A percentile compares a stretch with the other conserved stretches of the same genome.
Conservation (phyloP, 108 stramenopile species). For the Stephanodiscus minutulus region DNA sequence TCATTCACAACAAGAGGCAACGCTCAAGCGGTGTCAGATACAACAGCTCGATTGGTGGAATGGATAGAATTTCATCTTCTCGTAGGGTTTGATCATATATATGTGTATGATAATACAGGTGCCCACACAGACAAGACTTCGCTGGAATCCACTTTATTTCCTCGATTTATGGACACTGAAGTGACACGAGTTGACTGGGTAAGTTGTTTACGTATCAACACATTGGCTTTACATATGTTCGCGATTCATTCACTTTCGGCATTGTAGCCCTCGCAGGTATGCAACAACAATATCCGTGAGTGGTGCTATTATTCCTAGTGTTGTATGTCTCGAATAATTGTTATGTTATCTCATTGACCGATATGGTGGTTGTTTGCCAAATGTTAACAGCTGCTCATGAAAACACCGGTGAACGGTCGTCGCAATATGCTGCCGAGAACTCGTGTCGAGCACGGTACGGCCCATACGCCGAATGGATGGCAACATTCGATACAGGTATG, state of each 20-base stretch:
- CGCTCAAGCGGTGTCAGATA: conserved; percentile 54
- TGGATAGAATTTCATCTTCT: conserved; percentile 85
- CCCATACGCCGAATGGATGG: conserved; percentile 76
- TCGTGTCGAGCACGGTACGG: conserved; percentile 73
- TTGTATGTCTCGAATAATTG: neutral
- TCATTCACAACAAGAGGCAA: conserved; percentile 67
- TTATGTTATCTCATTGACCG: neutral
- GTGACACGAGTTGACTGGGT: conserved; percentile 56
- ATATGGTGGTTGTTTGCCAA: neutral
- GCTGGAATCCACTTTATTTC: conserved; percentile 33
- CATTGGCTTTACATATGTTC: neutral
- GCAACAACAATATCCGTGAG: conserved; percentile 69
- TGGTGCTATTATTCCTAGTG: neutral
- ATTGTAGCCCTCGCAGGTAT: conserved; percentile 38
- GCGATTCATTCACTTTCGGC: neutral
- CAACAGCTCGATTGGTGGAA: conserved; percentile 58
- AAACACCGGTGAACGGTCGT: conserved; percentile 72
- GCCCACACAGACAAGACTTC: conserved; percentile 38
- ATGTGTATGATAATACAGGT: conserved; percentile 51
- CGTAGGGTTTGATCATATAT: conserved; percentile 61
- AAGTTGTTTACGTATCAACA: neutral
- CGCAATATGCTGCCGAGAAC: conserved; percentile 79
- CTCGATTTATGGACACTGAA: conserved; percentile 41
- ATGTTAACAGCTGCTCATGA: conserved; percentile 50
- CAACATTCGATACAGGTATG: conserved; percentile 60